Evolutionary conservation across 2,329 filamentous ascomycete species (phyloP).

Genomic region (Xylaria arbuscula): DNA sequence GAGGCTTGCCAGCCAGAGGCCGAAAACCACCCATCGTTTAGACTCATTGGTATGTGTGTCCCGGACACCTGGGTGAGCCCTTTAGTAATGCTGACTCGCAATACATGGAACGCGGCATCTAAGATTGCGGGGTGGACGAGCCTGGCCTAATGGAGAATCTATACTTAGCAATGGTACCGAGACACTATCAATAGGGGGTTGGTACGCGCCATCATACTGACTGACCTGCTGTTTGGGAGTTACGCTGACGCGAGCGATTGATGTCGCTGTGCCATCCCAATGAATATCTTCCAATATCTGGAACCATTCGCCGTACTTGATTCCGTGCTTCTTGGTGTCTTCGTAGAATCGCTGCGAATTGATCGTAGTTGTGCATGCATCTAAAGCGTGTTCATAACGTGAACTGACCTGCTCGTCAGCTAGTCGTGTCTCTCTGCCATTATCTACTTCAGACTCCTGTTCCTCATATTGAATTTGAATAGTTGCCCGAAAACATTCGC

Average conservation of each 20-base stretch:
- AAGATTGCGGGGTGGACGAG: conserved; percentile 54
- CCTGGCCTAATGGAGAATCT: conserved; percentile 30
- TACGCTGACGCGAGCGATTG: conserved; percentile 44
- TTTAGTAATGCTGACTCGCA: conserved; percentile 43
- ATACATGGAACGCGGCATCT: conserved; percentile 52
- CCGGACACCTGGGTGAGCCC: conserved; percentile 35
- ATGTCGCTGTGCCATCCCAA: conserved; percentile 45
- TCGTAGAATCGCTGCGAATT: conserved; percentile 48
- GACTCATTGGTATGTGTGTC: conserved; percentile 48
- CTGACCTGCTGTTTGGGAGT: conserved; percentile 33
- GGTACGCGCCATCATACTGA: background rate
- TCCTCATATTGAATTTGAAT: conserved; percentile 49
- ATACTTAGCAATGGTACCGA: background rate
- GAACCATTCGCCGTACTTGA: conserved; percentile 50
- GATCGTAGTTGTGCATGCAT: conserved; percentile 43
- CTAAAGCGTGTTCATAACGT: conserved; percentile 36
- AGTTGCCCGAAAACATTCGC: conserved; percentile 48
- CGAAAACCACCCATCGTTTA: conserved; percentile 51
- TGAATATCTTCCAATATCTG: conserved; percentile 47
- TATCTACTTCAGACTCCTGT: conserved; percentile 33
- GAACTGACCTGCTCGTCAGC: conserved; percentile 26
- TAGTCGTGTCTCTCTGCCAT: conserved; percentile 35
- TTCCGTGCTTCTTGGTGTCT: conserved; percentile 44
- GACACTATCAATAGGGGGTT: background rate
- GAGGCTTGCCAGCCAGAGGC: conserved; percentile 49